phyloP scores from a whole-genome alignment of 768 basidiomycete species.

The Kondoa malvinella region DNA sequence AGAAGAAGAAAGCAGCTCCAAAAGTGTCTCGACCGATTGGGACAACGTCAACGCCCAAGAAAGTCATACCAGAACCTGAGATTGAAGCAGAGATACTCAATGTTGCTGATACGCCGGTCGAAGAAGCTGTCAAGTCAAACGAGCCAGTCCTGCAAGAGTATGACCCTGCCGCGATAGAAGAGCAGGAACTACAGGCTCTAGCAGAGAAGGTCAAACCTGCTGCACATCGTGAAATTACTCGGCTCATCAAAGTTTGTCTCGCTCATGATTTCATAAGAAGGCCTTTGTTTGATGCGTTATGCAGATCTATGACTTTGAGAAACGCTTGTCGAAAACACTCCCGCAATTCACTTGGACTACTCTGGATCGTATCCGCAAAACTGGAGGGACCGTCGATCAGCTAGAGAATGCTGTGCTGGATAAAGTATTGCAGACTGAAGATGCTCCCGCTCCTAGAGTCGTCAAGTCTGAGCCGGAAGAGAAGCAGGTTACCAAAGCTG shows the following conservation, averaged over 20 bases:
- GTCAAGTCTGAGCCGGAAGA: background rate
- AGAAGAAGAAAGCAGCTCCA: background rate
- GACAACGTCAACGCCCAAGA: background rate
- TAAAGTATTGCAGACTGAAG: background rate
- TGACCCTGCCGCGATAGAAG: conserved; percentile 21
- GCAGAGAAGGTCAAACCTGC: conserved; percentile 74
- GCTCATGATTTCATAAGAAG: background rate
- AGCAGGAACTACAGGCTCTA: conserved; percentile 44
- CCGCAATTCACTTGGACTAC: conserved; percentile 29
- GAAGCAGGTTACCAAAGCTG: background rate
- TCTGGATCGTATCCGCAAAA: background rate
- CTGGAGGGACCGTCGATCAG: background rate
- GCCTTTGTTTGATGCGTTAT: background rate
- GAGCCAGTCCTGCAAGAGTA: background rate
- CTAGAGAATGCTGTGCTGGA: background rate
- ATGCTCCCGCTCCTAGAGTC: background rate
- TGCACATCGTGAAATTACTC: conserved; percentile 64
- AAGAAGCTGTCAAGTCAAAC: background rate
- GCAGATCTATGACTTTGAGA: conserved; percentile 66
- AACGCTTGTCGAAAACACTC: conserved; percentile 50
- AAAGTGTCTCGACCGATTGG: background rate
- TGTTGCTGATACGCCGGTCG: background rate
- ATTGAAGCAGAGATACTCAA: background rate
- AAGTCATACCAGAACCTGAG: background rate
- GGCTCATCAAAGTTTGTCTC: conserved; percentile 47